These are phyloP conservation scores for Leccinum rimulosum DNA, from an alignment of 768 basidiomycete species.

Conservation along the genomic window DNA sequence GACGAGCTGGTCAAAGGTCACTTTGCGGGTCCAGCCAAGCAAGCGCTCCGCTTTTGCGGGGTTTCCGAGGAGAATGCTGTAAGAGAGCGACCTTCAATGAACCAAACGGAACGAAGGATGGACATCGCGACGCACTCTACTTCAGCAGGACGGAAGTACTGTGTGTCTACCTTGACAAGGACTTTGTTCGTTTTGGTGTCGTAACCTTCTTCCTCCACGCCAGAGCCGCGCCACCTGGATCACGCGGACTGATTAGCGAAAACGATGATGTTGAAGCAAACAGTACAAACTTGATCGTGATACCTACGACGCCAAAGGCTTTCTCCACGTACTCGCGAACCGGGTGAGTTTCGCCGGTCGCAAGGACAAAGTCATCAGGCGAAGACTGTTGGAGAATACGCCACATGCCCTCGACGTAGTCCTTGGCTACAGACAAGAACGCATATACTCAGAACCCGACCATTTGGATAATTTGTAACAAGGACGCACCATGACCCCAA, in stretches of 20 bases:
- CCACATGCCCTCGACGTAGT: constrained; percentile 99
- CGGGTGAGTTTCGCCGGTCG: constrained; percentile 93
- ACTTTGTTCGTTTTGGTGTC: constrained; percentile 65
- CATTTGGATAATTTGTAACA: background rate
- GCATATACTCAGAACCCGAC: constrained; percentile 6
- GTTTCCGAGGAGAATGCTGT: constrained; percentile 79
- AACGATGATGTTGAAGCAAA: background rate
- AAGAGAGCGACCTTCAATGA: background rate
- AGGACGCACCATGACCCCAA: constrained; percentile 87
- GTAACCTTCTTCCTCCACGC: constrained; percentile 75
- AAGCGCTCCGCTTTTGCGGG: constrained; percentile 86
- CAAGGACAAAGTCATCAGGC: constrained; percentile 90
- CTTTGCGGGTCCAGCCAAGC: constrained; percentile 89
- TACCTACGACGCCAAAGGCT: constrained; percentile 69
- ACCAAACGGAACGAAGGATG: background rate
- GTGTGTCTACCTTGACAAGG: constrained; percentile 81
- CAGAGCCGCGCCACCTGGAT: constrained; percentile 74
- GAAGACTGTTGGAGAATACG: constrained; percentile 85
- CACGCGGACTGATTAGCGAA: constrained; percentile 1
- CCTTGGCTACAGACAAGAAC: constrained; percentile 51
- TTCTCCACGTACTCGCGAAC: constrained; percentile 93
- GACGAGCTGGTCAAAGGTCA: constrained; percentile 81
- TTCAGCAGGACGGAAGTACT: constrained; percentile 94
- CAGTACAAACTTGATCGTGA: constrained; percentile 56
- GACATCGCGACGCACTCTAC: constrained; percentile 67